Base-by-base conservation (phyloP, 257 asterid species). In the Salvia hispanica region DNA sequence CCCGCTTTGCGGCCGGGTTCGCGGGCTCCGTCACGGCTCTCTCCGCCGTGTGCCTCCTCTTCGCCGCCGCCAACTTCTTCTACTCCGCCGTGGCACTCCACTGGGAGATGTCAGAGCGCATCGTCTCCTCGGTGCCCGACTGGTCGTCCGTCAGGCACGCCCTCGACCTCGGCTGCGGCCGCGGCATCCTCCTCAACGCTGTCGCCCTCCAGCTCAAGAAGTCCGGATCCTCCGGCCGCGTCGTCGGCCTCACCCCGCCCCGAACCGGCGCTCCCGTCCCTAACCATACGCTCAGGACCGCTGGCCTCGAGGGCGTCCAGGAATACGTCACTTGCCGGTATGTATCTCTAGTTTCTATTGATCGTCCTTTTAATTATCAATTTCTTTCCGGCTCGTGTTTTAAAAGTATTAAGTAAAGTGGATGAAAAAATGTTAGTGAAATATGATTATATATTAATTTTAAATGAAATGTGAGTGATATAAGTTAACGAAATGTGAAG, bases 31-130 rank as follows among this genome's bases (percentile, higher is more conserved):
- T 92, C 72, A 89, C 98, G 0, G 96, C 92, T 9, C 78, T 92
- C 51, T 89, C 98, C 34, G 91, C 97, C 70, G 85, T 89, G 7
- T 89, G 97, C 76, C 95, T 92, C 60, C 85, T 87, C 83, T 86
- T 83, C 68, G 92, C 96, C 10, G 96, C 96, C 58, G 88, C 72
- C 0, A 86, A 92, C 64, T 85, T 92, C 75, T 81, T 92, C 71
- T 92, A 89, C 84, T 92, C 98, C 72, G 87, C 97, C 25, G 96
- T 89, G 40, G 70, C 92, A 0, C 91, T 92, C 44, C 96, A 85
- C 64, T 92, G 96, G 97, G 96, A 89, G 37, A 87, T 92, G 95
- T 83, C 98, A 1, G 97, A 92, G 76, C 83, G 98, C 13, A 86
- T 92, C 64, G 98, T 86, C 68, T 84, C 89, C 76, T 67, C 87